Evolutionary conservation across 768 basidiomycete genomes (phyloP).

Genomic region (Mycena kentingensis): DNA sequence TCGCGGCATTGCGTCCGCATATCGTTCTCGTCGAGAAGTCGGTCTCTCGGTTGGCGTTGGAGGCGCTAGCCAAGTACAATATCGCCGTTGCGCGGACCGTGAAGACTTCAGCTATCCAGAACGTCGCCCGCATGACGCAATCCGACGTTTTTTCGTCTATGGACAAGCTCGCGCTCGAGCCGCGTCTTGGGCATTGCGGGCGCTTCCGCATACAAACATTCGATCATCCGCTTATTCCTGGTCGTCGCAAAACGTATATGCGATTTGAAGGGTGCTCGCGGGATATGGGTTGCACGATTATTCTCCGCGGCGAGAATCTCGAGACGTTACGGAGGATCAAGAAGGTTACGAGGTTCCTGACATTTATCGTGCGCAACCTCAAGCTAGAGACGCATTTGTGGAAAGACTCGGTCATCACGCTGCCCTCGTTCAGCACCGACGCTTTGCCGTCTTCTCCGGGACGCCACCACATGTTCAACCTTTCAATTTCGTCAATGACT

Average conservation of each 20-base stretch:
- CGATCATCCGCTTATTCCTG: conserved; percentile 93
- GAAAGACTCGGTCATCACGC: conserved; percentile 83
- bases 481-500: conserved; percentile 27
- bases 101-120: conserved; percentile 83
- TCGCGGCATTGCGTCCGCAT: conserved; percentile 90
- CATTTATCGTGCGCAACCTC: conserved; percentile 89
- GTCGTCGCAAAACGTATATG: conserved; percentile 93
- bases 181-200: conserved; percentile 84
- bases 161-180: conserved; percentile 89
- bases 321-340: conserved; percentile 84
- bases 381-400: conserved; percentile 94
- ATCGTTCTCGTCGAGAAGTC: conserved; percentile 90
- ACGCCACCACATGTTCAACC: conserved; percentile 25
- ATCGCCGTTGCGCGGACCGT: conserved; percentile 91
- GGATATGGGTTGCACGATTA: conserved; percentile 93
- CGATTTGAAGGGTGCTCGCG: conserved; percentile 94
- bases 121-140: conserved; percentile 92
- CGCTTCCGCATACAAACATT: conserved; percentile 90
- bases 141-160: conserved; percentile 94
- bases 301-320: conserved; percentile 84
- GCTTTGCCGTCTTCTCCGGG: conserved; percentile 56
- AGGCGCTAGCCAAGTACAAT: conserved; percentile 79
- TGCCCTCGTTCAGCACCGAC: conserved; percentile 65
- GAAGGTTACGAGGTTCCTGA: conserved; percentile 88
- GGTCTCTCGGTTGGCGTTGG: conserved; percentile 87